These are phyloP conservation scores for Allium fistulosum DNA, from an alignment of 106 monocot genomes.

Conservation along the genomic window DNA sequence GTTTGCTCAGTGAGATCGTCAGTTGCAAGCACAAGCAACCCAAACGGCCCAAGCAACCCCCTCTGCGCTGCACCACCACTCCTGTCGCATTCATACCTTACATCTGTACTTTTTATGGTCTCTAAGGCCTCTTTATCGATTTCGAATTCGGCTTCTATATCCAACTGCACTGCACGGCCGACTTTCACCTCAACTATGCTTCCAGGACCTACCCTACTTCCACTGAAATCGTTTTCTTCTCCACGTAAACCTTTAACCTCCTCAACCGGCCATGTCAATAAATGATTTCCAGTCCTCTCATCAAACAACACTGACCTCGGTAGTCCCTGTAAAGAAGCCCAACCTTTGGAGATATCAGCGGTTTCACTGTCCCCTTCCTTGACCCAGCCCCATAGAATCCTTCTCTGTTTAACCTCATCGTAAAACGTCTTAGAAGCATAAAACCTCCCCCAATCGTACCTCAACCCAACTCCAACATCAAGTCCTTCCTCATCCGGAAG, in stretches of 20 bases:
- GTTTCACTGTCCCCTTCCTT: slow-evolving; percentile 59
- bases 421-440: slow-evolving; percentile 70
- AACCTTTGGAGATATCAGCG: slow-evolving; percentile 51
- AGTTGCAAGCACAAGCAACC: slow-evolving; percentile 55
- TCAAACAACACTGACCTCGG: slow-evolving; percentile 58
- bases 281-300: slow-evolving; percentile 35
- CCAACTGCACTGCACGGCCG: slow-evolving; percentile 38
- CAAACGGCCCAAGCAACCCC: slow-evolving; percentile 49
- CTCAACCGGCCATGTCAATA: slow-evolving; percentile 62
- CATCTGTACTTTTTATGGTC: slow-evolving; percentile 17
- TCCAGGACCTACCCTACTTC: slow-evolving; percentile 20
- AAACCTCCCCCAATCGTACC: slow-evolving; percentile 69
- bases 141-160: slow-evolving; percentile 60
- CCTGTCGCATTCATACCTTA: slow-evolving; percentile 46
- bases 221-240: slow-evolving; percentile 11
- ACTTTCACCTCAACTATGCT: slow-evolving; percentile 29
- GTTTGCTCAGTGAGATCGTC: slow-evolving; percentile 38
- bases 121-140: slow-evolving; percentile 16
- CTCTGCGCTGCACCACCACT: slow-evolving; percentile 34
- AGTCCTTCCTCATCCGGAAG: slow-evolving; percentile 21
- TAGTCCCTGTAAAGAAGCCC: slow-evolving; percentile 53
- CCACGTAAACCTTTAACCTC: slow-evolving; percentile 44
- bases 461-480: slow-evolving; percentile 53
- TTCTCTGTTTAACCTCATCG: slow-evolving; percentile 24
- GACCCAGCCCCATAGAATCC: slow-evolving; percentile 65